phyloP scores from a whole-genome alignment of 2,329 filamentous ascomycete genomes.

The Diplocarpon rosae region DNA sequence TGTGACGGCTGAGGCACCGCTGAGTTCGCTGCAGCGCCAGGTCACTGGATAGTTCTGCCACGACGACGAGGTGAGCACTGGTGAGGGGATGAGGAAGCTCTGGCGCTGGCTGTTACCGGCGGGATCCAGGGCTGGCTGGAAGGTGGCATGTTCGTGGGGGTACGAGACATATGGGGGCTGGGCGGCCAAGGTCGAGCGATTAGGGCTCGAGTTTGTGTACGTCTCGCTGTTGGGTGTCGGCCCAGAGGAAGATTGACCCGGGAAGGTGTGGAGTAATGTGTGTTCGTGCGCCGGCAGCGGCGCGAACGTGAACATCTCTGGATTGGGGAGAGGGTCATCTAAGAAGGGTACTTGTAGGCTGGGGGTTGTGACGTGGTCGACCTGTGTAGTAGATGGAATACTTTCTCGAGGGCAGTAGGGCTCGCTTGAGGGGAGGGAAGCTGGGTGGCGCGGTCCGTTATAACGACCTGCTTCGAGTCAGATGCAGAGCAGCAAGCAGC shows the following conservation, averaged over 20 bases:
- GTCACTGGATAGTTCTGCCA: background rate
- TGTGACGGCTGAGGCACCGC: background rate
- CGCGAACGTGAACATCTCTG: conserved; percentile 9
- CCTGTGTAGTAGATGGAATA: too few relatives aligned
- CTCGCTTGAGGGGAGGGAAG: background rate
- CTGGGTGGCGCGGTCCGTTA: background rate
- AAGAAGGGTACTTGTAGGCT: background rate
- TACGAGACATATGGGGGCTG: conserved; percentile 2
- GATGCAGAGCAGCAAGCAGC: background rate
- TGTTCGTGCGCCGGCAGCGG: conserved; percentile 13
- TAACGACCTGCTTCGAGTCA: background rate
- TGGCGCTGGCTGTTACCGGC: background rate
- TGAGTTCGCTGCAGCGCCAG: conserved; percentile 2
- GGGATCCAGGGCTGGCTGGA: conserved; percentile 3
- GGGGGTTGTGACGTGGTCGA: too few relatives aligned
- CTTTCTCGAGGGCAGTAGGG: too few relatives aligned
- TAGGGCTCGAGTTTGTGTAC: conserved; percentile 3
- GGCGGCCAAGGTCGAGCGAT: background rate
- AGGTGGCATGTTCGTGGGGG: conserved; percentile 13
- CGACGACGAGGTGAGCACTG: background rate
- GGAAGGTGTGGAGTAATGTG: conserved; percentile 13
- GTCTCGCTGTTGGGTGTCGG: conserved; percentile 5
- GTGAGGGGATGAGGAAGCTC: background rate
- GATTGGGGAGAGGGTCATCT: conserved; percentile 8
- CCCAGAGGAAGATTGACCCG: conserved; percentile 8